Percentiles rank a stretch among this genome's conserved stretches.
These are phyloP conservation scores for Schwanniomyces sp. DNA, from an alignment of 805 yeast genomes.

Conservation along the genomic window DNA sequence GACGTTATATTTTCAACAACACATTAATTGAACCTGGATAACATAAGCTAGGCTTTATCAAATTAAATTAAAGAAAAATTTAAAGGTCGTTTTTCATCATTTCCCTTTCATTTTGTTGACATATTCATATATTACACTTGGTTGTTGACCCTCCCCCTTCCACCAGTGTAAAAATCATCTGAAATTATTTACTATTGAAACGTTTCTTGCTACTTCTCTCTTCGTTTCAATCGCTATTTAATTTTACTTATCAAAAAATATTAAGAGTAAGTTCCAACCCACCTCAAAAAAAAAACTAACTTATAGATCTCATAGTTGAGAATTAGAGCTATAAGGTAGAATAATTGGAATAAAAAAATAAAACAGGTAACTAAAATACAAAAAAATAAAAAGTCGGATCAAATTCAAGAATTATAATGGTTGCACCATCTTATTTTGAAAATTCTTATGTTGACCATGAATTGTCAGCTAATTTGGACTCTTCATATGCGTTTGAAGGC, in stretches of 20 bases:
- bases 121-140: constrained; percentile 24
- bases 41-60: constrained; percentile 16
- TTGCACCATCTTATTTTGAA: constrained; percentile 41
- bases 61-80: not conserved
- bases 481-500: constrained; percentile 93
- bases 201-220: constrained; percentile 53
- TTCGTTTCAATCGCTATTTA: constrained; percentile 34
- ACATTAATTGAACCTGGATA: constrained; percentile 45
- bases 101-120: constrained; percentile 16
- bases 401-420: constrained; percentile 23
- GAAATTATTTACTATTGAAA: constrained; percentile 21
- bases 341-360: not conserved
- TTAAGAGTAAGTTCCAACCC: constrained; percentile 45
- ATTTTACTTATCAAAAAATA: constrained; percentile 12
- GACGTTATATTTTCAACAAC: constrained; percentile 31
- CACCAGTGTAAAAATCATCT: constrained; percentile 19
- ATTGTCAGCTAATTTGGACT: constrained; percentile 75
- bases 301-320: constrained; percentile 2
- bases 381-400: constrained; percentile 4
- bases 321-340: not conserved
- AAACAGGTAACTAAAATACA: constrained; percentile 3
- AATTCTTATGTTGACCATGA: constrained; percentile 73
- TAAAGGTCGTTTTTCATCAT: constrained; percentile 7
- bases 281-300: constrained; percentile 16
- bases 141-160: constrained; percentile 39